Percentiles rank a stretch among this genome's conserved stretches.
These are phyloP conservation scores for Tolypocladium guangdongense DNA, from an alignment of 2,329 filamentous ascomycete genomes.

Conservation along the genomic window DNA sequence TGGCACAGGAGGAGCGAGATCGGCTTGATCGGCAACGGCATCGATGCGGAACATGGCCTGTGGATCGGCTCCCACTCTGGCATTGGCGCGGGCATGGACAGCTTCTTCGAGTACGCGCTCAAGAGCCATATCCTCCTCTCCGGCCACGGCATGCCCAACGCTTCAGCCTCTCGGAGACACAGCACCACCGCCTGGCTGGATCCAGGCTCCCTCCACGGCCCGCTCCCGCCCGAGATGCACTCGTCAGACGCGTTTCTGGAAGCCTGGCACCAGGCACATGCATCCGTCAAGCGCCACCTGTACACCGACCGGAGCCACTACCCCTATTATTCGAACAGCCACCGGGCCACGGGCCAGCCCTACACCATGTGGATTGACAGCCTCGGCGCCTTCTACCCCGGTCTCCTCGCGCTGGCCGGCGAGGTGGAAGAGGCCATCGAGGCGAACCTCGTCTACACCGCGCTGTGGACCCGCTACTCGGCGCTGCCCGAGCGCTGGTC, in stretches of 20 bases:
- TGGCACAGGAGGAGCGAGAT: slow-evolving; percentile 80
- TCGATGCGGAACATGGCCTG: slow-evolving; percentile 80
- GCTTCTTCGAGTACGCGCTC: slow-evolving; percentile 96
- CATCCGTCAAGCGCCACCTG: slow-evolving; percentile 82
- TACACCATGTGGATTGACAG: slow-evolving; percentile 95
- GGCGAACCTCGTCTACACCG: slow-evolving; percentile 81
- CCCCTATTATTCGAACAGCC: slow-evolving; percentile 86
- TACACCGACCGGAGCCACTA: slow-evolving; percentile 68
- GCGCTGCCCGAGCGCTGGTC: slow-evolving; percentile 93
- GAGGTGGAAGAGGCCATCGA: slow-evolving; percentile 86
- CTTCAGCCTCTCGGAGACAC: slow-evolving; percentile 26
- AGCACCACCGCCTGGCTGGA: slow-evolving; percentile 41
- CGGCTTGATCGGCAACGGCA: slow-evolving; percentile 79
- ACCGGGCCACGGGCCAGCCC: slow-evolving; percentile 77
- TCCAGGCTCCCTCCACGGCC: slow-evolving; percentile 50
- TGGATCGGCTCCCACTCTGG: slow-evolving; percentile 89
- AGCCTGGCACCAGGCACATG: slow-evolving; percentile 77
- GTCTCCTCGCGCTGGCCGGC: slow-evolving; percentile 73
- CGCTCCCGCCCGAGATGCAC: slow-evolving; percentile 53
- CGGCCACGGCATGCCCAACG: slow-evolving; percentile 51
- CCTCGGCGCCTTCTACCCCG: slow-evolving; percentile 88
- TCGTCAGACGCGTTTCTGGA: slow-evolving; percentile 68
- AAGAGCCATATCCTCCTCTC: slow-evolving; percentile 90
- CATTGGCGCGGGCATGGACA: slow-evolving; percentile 92
- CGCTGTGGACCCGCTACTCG: slow-evolving; percentile 90